phyloP scores from a whole-genome alignment of 331 rosid genomes.

The Phaseolus coccineus region DNA sequence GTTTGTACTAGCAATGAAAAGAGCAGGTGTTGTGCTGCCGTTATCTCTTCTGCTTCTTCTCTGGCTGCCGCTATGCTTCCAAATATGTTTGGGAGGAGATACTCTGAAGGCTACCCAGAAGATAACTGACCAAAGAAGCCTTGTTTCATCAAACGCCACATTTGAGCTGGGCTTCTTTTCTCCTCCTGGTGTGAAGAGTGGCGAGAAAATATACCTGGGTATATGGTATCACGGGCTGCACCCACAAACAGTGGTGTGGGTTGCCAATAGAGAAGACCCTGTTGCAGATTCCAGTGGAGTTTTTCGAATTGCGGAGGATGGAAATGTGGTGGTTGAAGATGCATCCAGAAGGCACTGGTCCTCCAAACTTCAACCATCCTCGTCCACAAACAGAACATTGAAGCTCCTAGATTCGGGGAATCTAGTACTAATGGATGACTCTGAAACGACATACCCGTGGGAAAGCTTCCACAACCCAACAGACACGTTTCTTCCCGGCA shows the following conservation, averaged over 20 bases:
- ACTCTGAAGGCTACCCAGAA: neutral
- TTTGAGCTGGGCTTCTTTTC: conserved; percentile 64
- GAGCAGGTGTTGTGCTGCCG: neutral
- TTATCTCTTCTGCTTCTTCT: neutral
- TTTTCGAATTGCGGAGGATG: conserved; percentile 58
- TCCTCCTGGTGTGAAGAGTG: neutral
- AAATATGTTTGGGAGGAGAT: neutral
- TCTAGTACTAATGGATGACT: conserved; percentile 40
- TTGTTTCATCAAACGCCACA: conserved; percentile 48
- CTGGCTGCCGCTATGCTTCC: neutral
- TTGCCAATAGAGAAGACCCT: conserved; percentile 67
- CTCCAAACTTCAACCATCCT: conserved; percentile 26
- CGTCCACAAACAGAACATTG: conserved; percentile 22
- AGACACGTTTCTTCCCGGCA: conserved; percentile 74
- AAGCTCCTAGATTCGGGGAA: conserved; percentile 68
- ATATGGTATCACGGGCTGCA: conserved; percentile 48
- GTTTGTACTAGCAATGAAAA: too few species aligned
- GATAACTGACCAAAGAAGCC: neutral
- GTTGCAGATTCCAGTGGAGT: conserved; percentile 40
- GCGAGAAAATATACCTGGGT: conserved; percentile 49
- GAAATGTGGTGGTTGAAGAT: conserved; percentile 55
- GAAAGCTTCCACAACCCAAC: conserved; percentile 74
- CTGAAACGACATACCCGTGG: conserved; percentile 43
- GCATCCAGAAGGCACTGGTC: conserved; percentile 42
- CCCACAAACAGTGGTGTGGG: conserved; percentile 61